Conservation (phyloP, 148 eudicot genomes). For the Suaeda aralocaspica region DNA sequence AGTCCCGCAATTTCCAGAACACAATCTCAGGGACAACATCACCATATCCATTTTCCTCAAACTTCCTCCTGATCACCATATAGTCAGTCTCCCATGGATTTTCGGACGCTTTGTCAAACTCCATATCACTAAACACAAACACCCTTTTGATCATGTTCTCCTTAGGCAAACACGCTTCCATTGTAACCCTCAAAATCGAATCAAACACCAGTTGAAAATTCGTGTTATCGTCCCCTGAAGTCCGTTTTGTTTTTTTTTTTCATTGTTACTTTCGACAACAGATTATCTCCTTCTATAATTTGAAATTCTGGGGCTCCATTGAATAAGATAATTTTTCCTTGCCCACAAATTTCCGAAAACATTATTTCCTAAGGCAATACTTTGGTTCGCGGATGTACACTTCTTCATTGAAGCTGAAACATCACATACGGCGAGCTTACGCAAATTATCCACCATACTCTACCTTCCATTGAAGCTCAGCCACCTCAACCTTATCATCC, state of each 20-base stretch:
- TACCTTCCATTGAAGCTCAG: conserved; percentile 31
- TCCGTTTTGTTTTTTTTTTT: conserved; percentile 16
- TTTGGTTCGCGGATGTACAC: conserved; percentile 26
- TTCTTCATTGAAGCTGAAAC: conserved; percentile 28
- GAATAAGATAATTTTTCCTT: conserved; percentile 34
- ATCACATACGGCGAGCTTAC: conserved; percentile 22
- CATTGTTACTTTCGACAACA: conserved; percentile 9
- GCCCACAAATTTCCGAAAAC: conserved; percentile 26
- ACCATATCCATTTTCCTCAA: conserved; percentile 27
- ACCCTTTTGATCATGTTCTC: conserved; percentile 32
- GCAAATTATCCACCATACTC: conserved; percentile 30
- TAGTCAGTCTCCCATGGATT: conserved; percentile 28
- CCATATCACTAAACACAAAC: conserved; percentile 39
- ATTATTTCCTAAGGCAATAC: conserved; percentile 23
- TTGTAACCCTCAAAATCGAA: conserved; percentile 22
- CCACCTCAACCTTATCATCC: conserved; percentile 23
- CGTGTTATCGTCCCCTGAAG: conserved; percentile 25
- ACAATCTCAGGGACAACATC: conserved; percentile 29
- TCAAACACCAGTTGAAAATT: conserved; percentile 28
- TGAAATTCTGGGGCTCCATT: conserved; percentile 19
- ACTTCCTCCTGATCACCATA: conserved; percentile 21
- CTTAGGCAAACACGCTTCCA: conserved; percentile 8
- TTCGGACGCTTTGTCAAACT: conserved; percentile 24
- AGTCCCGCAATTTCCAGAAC: conserved; percentile 30
- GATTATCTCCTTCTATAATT: conserved; percentile 12